A percentile compares a stretch with the other conserved stretches of the same genome.
Evolutionary conservation across 2,329 filamentous ascomycete species (phyloP).

Genomic region (Cercospora sesami): DNA sequence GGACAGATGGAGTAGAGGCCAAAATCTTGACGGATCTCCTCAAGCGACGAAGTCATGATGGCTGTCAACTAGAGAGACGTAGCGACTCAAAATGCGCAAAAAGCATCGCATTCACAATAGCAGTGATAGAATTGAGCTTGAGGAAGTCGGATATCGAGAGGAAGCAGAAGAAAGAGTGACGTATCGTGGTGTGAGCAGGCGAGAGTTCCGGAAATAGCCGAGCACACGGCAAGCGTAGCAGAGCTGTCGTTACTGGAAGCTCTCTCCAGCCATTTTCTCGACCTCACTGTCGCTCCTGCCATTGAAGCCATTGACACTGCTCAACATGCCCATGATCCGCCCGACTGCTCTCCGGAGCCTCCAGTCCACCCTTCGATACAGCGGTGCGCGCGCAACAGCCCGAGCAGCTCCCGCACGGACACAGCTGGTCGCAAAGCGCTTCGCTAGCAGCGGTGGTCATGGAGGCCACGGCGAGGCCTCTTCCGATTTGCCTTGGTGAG

Average conservation of each 20-base stretch:
- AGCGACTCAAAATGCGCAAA: no score
- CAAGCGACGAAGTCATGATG: no score
- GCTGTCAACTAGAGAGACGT: no score
- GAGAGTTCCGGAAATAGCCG: constrained; percentile 11
- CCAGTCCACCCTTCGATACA: constrained; percentile 24
- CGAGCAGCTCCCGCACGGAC: constrained; percentile 28
- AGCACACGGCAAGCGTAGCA: not conserved
- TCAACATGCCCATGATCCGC: constrained; percentile 29
- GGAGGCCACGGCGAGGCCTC: constrained; percentile 27
- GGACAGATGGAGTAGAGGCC: no score
- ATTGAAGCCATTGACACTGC: constrained; percentile 10
- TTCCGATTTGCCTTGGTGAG: constrained; percentile 35
- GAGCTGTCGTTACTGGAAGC: not conserved
- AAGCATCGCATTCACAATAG: no score
- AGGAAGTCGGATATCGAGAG: not conserved
- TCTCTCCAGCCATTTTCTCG: constrained; percentile 16
- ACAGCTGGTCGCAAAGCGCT: constrained; percentile 33
- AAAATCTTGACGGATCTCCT: no score
- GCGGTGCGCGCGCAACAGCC: constrained; percentile 22
- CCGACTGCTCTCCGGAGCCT: constrained; percentile 31
- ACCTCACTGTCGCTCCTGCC: constrained; percentile 11
- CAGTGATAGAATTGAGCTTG: no score
- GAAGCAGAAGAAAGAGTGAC: not conserved
- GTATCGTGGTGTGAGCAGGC: not conserved
- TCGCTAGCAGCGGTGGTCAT: constrained; percentile 32